A percentile compares a stretch with the other conserved stretches of the same genome.
Conservation (phyloP, 768 basidiomycete genomes). For the Lentinula sp. region DNA sequence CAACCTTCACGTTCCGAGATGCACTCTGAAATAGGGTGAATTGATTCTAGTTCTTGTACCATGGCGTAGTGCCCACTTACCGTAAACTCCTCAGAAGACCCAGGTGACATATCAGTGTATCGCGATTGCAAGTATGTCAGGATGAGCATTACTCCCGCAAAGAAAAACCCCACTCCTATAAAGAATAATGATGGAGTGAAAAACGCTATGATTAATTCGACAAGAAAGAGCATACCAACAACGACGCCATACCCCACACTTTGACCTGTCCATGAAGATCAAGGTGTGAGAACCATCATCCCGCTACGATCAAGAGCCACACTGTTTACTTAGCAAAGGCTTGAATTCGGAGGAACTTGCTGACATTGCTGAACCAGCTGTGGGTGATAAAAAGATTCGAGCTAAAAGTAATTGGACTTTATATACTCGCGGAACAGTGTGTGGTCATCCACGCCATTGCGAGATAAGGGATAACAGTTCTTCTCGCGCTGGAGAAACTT, state of each 20-base stretch:
- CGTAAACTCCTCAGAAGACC: slow-evolving; percentile 43
- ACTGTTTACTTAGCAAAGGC: slow-evolving; percentile 32
- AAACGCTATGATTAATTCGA: neutral
- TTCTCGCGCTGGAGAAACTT: neutral
- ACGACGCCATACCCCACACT: slow-evolving; percentile 47
- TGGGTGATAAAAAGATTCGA: too few relatives aligned
- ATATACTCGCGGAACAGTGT: neutral
- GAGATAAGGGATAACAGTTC: neutral
- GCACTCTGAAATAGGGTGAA: slow-evolving; percentile 25
- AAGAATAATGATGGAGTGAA: neutral
- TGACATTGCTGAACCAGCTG: neutral
- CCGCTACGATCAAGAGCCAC: neutral
- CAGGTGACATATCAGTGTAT: slow-evolving; percentile 39
- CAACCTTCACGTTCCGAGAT: slow-evolving; percentile 39
- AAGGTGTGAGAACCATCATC: neutral
- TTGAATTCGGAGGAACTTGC: slow-evolving; percentile 28
- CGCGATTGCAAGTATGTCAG: slow-evolving; percentile 39
- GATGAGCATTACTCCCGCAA: slow-evolving; percentile 39
- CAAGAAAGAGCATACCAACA: slow-evolving; percentile 25
- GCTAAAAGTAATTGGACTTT: neutral
- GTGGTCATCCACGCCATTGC: neutral
- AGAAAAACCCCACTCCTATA: slow-evolving; percentile 45
- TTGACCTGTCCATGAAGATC: slow-evolving; percentile 20
- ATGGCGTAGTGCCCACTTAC: slow-evolving; percentile 15
- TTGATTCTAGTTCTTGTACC: neutral